Percentiles rank a stretch among this genome's conserved stretches.
phyloP scores from a whole-genome alignment of 495 filamentous ascomycete species.

The Aspergillus sclerotioniger region DNA sequence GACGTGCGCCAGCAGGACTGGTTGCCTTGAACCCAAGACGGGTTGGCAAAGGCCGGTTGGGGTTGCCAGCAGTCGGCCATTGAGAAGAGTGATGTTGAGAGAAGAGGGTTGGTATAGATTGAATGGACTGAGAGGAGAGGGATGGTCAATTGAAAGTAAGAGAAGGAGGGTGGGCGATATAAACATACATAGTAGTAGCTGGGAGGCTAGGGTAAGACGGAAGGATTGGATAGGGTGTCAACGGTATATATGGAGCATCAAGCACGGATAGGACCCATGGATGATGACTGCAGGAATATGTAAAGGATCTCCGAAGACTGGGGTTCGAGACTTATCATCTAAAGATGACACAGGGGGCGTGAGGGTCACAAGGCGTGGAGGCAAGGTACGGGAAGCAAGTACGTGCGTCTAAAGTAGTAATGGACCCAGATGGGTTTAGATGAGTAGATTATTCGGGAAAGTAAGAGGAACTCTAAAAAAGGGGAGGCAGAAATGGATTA shows the following conservation, averaged over 20 bases:
- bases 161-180: background rate
- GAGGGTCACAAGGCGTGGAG: conserved; percentile 26
- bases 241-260: conserved; percentile 21
- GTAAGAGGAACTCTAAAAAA: conserved; percentile 9
- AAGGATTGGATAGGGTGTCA: conserved; percentile 4
- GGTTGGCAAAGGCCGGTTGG: conserved; percentile 30
- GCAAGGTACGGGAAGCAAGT: conserved; percentile 26
- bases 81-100: conserved; percentile 6
- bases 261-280: conserved; percentile 21
- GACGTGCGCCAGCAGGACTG: conserved; percentile 24
- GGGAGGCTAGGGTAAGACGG: conserved; percentile 3
- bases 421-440: conserved; percentile 16
- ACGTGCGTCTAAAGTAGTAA: conserved; percentile 8
- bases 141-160: conserved; percentile 1
- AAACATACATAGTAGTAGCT: conserved; percentile 9
- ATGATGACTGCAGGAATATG: conserved; percentile 24
- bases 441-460: conserved; percentile 12
- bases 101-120: background rate
- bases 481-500: conserved; percentile 8
- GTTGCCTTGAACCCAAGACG: conserved; percentile 29
- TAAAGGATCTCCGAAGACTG: conserved; percentile 21
- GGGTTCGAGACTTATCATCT: conserved; percentile 20
- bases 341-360: conserved; percentile 23
- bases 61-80: conserved; percentile 38
- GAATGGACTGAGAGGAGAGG: background rate